These are phyloP conservation scores for Xerophyta viscosa DNA, from an alignment of 106 monocot genomes.

Conservation along the genomic window DNA sequence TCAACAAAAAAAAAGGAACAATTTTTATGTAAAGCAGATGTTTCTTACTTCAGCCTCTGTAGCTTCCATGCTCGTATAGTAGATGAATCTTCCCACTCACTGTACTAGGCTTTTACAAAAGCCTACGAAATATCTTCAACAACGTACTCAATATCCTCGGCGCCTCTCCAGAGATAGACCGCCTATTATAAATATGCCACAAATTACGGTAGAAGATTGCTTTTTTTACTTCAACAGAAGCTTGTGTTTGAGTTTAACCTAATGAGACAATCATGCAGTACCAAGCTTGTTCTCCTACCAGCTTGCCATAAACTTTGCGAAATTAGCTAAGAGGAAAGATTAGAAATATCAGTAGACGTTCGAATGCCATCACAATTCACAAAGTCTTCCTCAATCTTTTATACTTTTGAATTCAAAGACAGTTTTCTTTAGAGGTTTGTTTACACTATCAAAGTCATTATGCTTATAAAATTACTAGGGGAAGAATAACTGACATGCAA, in stretches of 20 bases:
- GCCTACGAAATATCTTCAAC: conserved; percentile 66
- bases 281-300: no score
- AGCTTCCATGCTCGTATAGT: conserved; percentile 24
- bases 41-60: conserved; percentile 39
- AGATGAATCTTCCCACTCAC: conserved; percentile 62
- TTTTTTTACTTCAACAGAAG: neutral
- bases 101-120: conserved; percentile 65
- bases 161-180: conserved; percentile 58
- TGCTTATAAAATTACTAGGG: no score
- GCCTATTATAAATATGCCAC: conserved; percentile 26
- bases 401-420: no score
- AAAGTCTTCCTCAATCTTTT: no score
- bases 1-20: neutral
- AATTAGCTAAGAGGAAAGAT: no score
- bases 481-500: no score
- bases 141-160: conserved; percentile 36
- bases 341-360: no score
- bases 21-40: neutral
- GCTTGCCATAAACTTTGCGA: no score
- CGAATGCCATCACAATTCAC: no score
- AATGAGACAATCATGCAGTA: neutral
- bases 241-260: neutral
- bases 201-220: neutral
- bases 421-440: no score
- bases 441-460: no score